Evolutionary conservation across 352 stramenopile species (phyloP).

Genomic region (Pythium folliculosum): DNA sequence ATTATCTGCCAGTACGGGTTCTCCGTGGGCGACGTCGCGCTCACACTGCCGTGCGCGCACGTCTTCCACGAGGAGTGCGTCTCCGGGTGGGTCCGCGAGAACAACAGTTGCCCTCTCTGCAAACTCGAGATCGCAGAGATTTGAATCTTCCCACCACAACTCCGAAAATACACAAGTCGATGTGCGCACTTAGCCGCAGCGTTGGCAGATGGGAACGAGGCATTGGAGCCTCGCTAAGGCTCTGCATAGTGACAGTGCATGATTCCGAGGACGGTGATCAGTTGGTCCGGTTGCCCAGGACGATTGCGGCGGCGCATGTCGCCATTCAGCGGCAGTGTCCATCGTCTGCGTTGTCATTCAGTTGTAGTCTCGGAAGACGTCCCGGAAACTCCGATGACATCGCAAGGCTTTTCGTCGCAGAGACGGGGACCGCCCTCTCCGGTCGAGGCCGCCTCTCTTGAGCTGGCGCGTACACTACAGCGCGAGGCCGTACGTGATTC

Average conservation of each 20-base stretch:
- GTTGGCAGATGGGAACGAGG: neutral
- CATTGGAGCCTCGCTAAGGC: too few species aligned
- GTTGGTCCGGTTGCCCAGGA: too few species aligned
- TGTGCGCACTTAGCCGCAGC: neutral
- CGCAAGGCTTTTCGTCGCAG: neutral
- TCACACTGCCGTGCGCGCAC: conserved; percentile 75
- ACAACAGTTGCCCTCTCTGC: conserved; percentile 80
- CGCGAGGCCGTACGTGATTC: conserved; percentile 53
- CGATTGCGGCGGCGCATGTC: too few species aligned
- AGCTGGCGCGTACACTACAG: conserved; percentile 56
- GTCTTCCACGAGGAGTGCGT: conserved; percentile 83
- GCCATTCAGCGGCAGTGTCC: too few species aligned
- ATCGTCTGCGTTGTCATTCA: too few species aligned
- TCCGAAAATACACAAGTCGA: conserved; percentile 5
- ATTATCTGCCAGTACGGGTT: conserved; percentile 80
- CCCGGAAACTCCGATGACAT: neutral
- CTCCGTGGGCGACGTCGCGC: conserved; percentile 46
- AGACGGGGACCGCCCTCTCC: too few species aligned
- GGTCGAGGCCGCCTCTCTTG: conserved; percentile 54
- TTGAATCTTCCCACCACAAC: neutral
- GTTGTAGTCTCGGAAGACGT: too few species aligned
- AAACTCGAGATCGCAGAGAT: conserved; percentile 57
- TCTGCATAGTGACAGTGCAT: too few species aligned
- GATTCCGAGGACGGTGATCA: too few species aligned
- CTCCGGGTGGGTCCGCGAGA: conserved; percentile 67